Base-by-base conservation (phyloP, 164 flowering plant species). In the Stephania japonica region DNA sequence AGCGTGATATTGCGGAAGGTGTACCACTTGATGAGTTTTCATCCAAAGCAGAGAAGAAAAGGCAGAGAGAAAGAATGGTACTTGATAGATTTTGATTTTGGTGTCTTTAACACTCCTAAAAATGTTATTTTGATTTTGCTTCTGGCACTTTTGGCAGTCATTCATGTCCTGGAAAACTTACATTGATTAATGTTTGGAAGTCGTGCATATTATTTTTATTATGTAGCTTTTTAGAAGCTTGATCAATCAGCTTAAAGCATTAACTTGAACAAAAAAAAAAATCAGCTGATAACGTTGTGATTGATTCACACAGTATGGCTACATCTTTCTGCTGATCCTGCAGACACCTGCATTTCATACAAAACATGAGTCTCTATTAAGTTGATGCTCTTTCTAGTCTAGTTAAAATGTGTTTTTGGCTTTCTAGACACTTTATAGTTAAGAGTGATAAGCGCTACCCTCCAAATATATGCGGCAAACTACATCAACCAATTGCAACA, bases 41-140 rank as follows among this genome's bases (percentile, higher is more conserved):
- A 6, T 77, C 83, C 10, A 93, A 89, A 80, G 82, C 94, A 10
- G 97, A 90, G 84, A 90, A 88, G 79, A 83, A 83, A 82, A 87
- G 82, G 76, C 93, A 87, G 76, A 86, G 65, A 82, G 97, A 91
- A 81, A 87, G 97, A 74, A 87, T 89, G 98, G 98, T 94, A 87
- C 16, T 66, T 26, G 27, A 12, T 32, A 32, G 38, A 32, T 32
- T 32, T 14, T 25, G 5, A 16, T 66, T 38, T 41, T 27, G 19
- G 2, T 53, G 18, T 13, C 19, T 10, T 4, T 53, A 53, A 53
- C 18, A 4, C 18, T 13, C 14, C 18, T 13, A 53, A 12, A 16
- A 13, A 10, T 53, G 14, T 4, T 19, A 24, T 32, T 66, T 42
- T 27, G 42, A 23, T 6, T 0, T 66, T 27, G 27, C 16, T 27